Conservation (phyloP, 2,329 filamentous ascomycete genomes). For the Tolypocladium tropicale region DNA sequence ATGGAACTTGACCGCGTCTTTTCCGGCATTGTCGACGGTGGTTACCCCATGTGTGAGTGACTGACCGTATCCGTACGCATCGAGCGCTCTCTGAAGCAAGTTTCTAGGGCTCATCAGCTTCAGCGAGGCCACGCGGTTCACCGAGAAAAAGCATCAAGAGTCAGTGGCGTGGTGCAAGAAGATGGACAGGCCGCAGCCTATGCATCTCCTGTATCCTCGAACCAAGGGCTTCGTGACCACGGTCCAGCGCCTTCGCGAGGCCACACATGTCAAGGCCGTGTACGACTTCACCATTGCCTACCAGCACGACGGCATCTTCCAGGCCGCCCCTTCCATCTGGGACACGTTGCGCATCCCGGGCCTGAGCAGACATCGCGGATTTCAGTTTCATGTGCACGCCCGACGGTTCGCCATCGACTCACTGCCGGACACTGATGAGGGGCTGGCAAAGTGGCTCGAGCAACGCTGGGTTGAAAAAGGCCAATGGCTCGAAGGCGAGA, state of each 20-base stretch:
- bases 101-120: conserved; percentile 51
- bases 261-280: conserved; percentile 40
- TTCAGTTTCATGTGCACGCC: conserved; percentile 39
- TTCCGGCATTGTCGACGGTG: conserved; percentile 35
- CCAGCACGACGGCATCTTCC: conserved; percentile 30
- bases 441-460: conserved; percentile 41
- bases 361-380: conserved; percentile 28
- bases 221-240: conserved; percentile 52
- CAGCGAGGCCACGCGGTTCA: conserved; percentile 53
- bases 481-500: conserved; percentile 31
- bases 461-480: conserved; percentile 43
- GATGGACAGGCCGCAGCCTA: conserved; percentile 38
- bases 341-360: conserved; percentile 33
- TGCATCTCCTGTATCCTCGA: conserved; percentile 49
- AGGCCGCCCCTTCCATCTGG: conserved; percentile 40
- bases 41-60: conserved; percentile 47
- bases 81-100: neutral
- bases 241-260: conserved; percentile 41
- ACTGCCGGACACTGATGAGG: conserved; percentile 35
- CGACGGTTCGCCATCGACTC: conserved; percentile 37
- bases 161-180: conserved; percentile 41
- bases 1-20: conserved; percentile 48
- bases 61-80: neutral
- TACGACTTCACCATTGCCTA: conserved; percentile 48
- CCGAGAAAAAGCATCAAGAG: conserved; percentile 38